A percentile compares a stretch with the other conserved stretches of the same genome.
Evolutionary conservation across 1,139 yeast species (phyloP).

Genomic region (Suhomyces maxii): DNA sequence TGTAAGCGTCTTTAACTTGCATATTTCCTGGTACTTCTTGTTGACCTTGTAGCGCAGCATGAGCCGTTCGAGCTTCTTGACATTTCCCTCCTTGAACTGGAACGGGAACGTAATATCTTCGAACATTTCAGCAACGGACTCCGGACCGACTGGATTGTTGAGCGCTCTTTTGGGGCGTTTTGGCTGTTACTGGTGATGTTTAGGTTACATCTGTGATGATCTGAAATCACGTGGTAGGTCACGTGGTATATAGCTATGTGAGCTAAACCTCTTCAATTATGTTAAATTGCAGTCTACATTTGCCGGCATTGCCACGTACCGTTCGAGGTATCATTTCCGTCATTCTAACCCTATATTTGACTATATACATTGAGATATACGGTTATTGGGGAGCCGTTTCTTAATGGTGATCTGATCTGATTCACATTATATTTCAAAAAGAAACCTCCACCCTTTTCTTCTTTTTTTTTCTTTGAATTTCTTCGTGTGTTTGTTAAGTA

Average conservation of each 20-base stretch:
- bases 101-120: conserved; percentile 12
- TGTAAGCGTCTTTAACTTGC: conserved; percentile 5
- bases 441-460: too few species aligned
- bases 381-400: neutral
- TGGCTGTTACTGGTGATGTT: neutral
- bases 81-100: conserved; percentile 4
- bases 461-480: too few species aligned
- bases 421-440: too few species aligned
- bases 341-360: conserved; percentile 3
- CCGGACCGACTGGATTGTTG: too few species aligned
- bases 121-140: conserved; percentile 9
- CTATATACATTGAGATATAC: conserved; percentile 5
- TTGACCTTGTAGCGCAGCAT: conserved; percentile 23
- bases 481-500: too few species aligned
- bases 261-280: too few species aligned
- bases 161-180: neutral
- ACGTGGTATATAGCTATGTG: neutral
- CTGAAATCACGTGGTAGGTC: neutral
- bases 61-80: conserved; percentile 12
- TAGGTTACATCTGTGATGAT: too few species aligned
- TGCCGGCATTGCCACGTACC: too few species aligned
- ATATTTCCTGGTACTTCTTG: conserved; percentile 16
- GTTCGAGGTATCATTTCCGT: neutral
- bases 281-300: too few species aligned
- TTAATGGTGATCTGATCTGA: too few species aligned